Percentiles rank a stretch among this genome's conserved stretches.
phyloP scores from a whole-genome alignment of 108 stramenopile species.

The Skeletonema costatum region DNA sequence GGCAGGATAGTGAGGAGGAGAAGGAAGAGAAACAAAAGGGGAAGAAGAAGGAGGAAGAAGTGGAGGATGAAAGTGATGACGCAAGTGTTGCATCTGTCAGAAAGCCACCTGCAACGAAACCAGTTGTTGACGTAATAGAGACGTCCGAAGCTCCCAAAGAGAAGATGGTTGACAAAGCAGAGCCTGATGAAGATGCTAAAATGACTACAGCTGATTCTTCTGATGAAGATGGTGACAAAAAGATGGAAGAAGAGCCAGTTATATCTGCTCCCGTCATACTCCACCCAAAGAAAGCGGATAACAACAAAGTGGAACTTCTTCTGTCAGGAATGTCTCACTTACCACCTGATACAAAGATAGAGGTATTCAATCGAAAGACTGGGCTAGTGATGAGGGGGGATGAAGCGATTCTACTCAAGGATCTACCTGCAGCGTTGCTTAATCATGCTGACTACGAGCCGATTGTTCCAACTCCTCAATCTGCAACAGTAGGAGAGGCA shows the following conservation, averaged over 20 bases:
- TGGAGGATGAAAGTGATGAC: neutral
- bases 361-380: conserved; percentile 51
- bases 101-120: neutral
- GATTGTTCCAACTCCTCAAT: conserved; percentile 25
- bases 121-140: neutral
- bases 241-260: neutral
- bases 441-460: conserved; percentile 54
- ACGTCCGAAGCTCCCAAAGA: neutral
- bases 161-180: neutral
- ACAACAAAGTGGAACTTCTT: neutral
- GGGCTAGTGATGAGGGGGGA: conserved; percentile 43
- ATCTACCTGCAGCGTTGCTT: conserved; percentile 32
- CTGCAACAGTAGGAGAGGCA: neutral
- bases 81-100: neutral
- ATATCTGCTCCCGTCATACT: neutral
- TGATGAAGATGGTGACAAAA: neutral
- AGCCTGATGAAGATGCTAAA: neutral
- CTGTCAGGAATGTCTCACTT: conserved; percentile 30
- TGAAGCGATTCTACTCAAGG: conserved; percentile 29
- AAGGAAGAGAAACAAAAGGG: neutral
- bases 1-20: neutral
- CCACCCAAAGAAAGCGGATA: neutral
- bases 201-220: neutral
- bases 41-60: neutral
- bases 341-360: conserved; percentile 38